A percentile compares a stretch with the other conserved stretches of the same genome.
Conservation (phyloP, 1,139 yeast genomes). For the Debaryomyces udenii region DNA sequence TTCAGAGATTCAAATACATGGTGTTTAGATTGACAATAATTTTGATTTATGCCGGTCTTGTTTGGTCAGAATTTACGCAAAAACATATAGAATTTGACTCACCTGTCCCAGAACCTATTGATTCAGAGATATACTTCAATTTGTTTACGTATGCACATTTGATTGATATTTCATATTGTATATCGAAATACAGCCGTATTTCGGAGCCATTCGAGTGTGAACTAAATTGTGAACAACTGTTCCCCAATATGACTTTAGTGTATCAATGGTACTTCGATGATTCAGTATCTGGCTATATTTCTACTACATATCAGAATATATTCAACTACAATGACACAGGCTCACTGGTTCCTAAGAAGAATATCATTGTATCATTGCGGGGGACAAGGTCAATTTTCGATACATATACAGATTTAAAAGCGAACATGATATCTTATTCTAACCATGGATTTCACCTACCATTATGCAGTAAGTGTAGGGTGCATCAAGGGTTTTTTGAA, state of each 20-base stretch:
- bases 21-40: too few species aligned
- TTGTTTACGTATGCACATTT: conserved; percentile 49
- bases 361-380: conserved; percentile 44
- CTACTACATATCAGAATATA: conserved; percentile 34
- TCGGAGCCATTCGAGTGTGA: conserved; percentile 50
- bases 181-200: conserved; percentile 38
- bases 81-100: conserved; percentile 1
- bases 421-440: conserved; percentile 39
- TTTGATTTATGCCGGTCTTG: too few species aligned
- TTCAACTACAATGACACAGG: conserved; percentile 22
- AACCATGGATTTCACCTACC: conserved; percentile 30
- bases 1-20: too few species aligned
- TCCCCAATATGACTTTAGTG: conserved; percentile 45
- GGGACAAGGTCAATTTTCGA: conserved; percentile 55
- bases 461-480: conserved; percentile 42
- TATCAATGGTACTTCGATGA: conserved; percentile 52
- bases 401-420: conserved; percentile 46
- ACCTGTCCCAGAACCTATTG: conserved; percentile 19
- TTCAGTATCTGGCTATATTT: conserved; percentile 43
- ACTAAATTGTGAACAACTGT: conserved; percentile 39
- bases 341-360: conserved; percentile 23
- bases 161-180: conserved; percentile 54
- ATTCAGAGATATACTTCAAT: conserved; percentile 28
- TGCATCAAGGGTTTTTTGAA: conserved; percentile 50
- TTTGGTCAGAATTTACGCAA: neutral